Evolutionary conservation across 1,139 yeast genomes (phyloP).

Genomic region (Sugiyamaella paludigena): DNA sequence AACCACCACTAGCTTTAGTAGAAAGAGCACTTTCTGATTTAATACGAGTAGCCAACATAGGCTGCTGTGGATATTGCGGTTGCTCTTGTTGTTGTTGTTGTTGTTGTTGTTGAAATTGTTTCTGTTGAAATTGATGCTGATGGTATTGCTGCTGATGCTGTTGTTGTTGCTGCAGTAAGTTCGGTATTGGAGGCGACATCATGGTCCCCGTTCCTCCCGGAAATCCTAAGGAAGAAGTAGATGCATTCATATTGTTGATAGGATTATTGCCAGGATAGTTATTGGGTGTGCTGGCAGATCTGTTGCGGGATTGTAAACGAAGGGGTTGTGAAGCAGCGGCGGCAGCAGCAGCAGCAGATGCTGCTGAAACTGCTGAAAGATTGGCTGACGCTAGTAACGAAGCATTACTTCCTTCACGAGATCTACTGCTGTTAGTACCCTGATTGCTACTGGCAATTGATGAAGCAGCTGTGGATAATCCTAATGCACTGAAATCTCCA

Average conservation of each 20-base stretch:
- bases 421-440: neutral
- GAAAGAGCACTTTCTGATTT: conserved; percentile 10
- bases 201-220: neutral
- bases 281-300: conserved; percentile 22
- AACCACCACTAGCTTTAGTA: conserved; percentile 1
- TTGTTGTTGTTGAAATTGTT: conserved; percentile 2
- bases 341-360: conserved; percentile 13
- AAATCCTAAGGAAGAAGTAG: conserved; percentile 16
- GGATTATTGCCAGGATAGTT: no score
- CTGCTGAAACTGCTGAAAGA: conserved; percentile 3
- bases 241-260: no score
- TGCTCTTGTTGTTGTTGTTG: conserved; percentile 13
- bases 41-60: conserved; percentile 5
- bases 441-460: neutral
- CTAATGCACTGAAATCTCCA: conserved; percentile 9
- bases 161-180: neutral
- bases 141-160: conserved; percentile 7
- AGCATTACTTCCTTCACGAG: conserved; percentile 17
- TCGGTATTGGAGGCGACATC: neutral
- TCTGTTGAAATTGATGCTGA: conserved; percentile 9
- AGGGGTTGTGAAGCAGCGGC: conserved; percentile 9
- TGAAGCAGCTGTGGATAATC: conserved; percentile 1
- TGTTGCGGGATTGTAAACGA: conserved; percentile 17
- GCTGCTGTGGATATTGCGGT: conserved; percentile 15
- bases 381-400: conserved; percentile 5